phyloP scores from a whole-genome alignment of 805 yeast species.

The Saturnispora bothae region DNA sequence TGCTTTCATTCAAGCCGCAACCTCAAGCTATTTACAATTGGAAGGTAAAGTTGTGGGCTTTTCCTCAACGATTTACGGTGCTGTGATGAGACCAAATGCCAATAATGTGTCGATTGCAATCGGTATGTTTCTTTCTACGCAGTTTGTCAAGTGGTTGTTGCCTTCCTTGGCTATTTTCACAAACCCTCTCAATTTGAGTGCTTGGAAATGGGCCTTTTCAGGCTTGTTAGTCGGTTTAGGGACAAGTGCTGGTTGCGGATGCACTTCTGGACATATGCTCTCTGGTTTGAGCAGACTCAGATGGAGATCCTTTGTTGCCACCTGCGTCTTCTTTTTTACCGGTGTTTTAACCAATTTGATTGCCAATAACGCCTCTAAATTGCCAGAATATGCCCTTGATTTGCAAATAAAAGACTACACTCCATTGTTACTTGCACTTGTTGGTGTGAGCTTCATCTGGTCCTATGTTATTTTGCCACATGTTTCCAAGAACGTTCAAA shows the following conservation, averaged over 20 bases:
- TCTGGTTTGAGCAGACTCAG: constrained; percentile 39
- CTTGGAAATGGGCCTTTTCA: constrained; percentile 15
- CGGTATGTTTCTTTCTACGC: constrained; percentile 29
- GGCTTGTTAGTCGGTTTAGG: constrained; percentile 40
- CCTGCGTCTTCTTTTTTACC: constrained; percentile 26
- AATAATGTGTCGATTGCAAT: constrained; percentile 24
- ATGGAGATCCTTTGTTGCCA: constrained; percentile 35
- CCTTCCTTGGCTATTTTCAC: constrained; percentile 21
- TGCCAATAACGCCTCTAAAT: constrained; percentile 4
- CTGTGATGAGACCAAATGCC: constrained; percentile 20
- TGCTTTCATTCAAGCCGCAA: constrained; percentile 34
- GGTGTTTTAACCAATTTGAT: constrained; percentile 24
- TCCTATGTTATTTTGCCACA: constrained; percentile 24
- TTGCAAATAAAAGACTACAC: neutral
- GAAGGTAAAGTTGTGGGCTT: constrained; percentile 38
- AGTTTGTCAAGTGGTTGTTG: constrained; percentile 14
- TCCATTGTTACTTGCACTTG: constrained; percentile 9
- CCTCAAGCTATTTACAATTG: constrained; percentile 31
- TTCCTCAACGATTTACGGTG: constrained; percentile 32
- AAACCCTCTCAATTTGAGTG: neutral
- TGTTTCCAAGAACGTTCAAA: constrained; percentile 8
- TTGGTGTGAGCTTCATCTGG: constrained; percentile 9
- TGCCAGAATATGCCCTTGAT: neutral
- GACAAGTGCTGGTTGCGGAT: constrained; percentile 37
- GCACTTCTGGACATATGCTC: constrained; percentile 48